Conservation (phyloP, 257 asterid genomes). For the Forsythia suspensa region DNA sequence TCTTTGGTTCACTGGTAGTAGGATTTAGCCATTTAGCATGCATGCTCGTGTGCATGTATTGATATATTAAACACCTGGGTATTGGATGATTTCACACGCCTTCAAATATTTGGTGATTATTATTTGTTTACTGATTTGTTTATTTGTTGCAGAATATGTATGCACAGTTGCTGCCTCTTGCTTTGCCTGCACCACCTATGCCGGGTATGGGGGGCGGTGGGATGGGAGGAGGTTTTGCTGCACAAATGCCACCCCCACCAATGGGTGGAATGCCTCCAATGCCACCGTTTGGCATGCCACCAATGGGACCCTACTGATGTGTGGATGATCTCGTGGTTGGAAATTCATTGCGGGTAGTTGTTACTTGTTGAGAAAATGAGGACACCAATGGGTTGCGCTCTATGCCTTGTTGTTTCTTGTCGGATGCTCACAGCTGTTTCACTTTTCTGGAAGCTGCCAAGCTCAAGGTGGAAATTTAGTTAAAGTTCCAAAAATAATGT, state of each 20-base stretch:
- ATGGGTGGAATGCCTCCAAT: constrained; percentile 92
- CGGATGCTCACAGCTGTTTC: constrained; percentile 8
- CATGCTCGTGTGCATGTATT: not conserved
- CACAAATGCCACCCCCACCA: constrained; percentile 58
- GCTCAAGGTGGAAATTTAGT: constrained; percentile 21
- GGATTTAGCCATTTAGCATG: not conserved
- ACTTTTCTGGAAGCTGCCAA: constrained; percentile 20
- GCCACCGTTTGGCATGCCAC: constrained; percentile 96
- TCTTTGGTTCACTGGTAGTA: not conserved
- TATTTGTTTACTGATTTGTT: constrained; percentile 10
- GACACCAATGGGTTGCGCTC: not conserved
- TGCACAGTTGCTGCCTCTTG: constrained; percentile 97
- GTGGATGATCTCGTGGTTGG: constrained; percentile 4
- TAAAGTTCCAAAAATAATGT: constrained; percentile 27
- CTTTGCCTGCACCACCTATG: constrained; percentile 98
- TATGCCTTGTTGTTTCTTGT: not conserved
- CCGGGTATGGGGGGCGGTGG: constrained; percentile 72
- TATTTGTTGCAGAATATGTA: constrained; percentile 81
- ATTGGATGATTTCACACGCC: not conserved
- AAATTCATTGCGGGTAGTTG: not conserved
- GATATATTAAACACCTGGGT: not conserved
- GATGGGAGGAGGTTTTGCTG: constrained; percentile 65
- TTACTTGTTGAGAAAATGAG: constrained; percentile 14
- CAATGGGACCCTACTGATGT: constrained; percentile 86
- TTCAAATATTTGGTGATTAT: not conserved